Evolutionary conservation across 257 asterid genomes (phyloP), one percentile per base, ranked within the genome.

Genomic region (Striga asiatica): DNA sequence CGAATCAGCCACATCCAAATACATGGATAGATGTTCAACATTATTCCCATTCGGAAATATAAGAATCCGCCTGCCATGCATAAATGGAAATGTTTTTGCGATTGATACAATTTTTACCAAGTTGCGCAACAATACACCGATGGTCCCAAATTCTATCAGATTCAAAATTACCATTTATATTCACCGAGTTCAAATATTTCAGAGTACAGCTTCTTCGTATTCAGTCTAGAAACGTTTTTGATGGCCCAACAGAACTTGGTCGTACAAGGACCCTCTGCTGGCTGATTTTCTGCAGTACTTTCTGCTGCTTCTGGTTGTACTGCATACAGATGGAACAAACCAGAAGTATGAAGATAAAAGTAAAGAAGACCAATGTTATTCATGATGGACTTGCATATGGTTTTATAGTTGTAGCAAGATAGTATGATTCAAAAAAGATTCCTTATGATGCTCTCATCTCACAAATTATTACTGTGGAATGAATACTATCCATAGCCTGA

Each of bases 1-100:
- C 31, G 81, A 59, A 62, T 76, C 83, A 38, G 78, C 79, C 47
- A 72, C 81, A 22, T 67, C 88, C 52, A 80, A 64, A 70, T 76
- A 80, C 72, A 80, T 56, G 58, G 88, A 74, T 58, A 80, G 49
- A 56, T 6, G 29, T 21, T 70, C 76, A 41, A 60, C 58, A 50
- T 67, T 65, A 70, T 80, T 76, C 54, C 79, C 88, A 66, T 65
- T 67, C 2, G 78, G 79, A 58, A 71, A 74, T 34, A 74, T 62
- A 37, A 80, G 75, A 69, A 80, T 62, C 76, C 83, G 71, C 88
- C 88, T 80, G 73, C 38, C 29, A 67, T 50, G 62, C 47, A 45
- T 22, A 54, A 53, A 50, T 41, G 31, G 29, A 52, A 64, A 38
- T 14, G n/a, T 32, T 21, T 49, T 53, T 31, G 42, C 28, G 23